These are phyloP conservation scores for Metschnikowia kofuensis DNA, from an alignment of 805 yeast genomes.

Conservation along the genomic window DNA sequence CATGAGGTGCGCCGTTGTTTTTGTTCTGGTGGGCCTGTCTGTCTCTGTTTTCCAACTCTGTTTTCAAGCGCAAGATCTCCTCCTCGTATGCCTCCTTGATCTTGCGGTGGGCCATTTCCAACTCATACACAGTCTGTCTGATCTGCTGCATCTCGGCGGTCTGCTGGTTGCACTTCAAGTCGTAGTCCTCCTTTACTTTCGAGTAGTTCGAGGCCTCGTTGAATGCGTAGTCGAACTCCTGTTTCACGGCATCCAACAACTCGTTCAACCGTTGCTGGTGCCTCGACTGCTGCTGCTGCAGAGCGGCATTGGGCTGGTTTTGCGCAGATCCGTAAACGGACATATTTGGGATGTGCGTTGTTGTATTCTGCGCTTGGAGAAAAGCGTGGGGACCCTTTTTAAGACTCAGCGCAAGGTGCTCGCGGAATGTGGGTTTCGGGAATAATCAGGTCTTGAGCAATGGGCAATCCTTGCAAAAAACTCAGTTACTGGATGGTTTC, in stretches of 20 bases:
- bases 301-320: constrained; percentile 18
- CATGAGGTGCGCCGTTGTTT: constrained; percentile 38
- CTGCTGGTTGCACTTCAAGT: constrained; percentile 85
- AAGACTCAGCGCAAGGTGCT: background rate
- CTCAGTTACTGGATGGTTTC: background rate
- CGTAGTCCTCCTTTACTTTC: constrained; percentile 90
- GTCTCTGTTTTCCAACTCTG: constrained; percentile 80
- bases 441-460: background rate
- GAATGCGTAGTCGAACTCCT: constrained; percentile 81
- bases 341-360: constrained; percentile 4
- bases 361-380: background rate
- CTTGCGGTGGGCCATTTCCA: constrained; percentile 90
- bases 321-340: constrained; percentile 22
- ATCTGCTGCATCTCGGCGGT: constrained; percentile 91
- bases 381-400: background rate
- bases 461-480: background rate
- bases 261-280: constrained; percentile 61
- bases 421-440: background rate
- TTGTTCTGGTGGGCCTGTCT: constrained; percentile 45
- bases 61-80: constrained; percentile 80
- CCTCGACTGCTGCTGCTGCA: constrained; percentile 33
- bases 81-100: constrained; percentile 96
- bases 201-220: constrained; percentile 83
- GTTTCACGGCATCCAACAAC: constrained; percentile 85
- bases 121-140: constrained; percentile 88